A percentile compares a stretch with the other conserved stretches of the same genome.
phyloP scores from a whole-genome alignment of 495 filamentous ascomycete species.

The Hypoxylon lienhwacheense region DNA sequence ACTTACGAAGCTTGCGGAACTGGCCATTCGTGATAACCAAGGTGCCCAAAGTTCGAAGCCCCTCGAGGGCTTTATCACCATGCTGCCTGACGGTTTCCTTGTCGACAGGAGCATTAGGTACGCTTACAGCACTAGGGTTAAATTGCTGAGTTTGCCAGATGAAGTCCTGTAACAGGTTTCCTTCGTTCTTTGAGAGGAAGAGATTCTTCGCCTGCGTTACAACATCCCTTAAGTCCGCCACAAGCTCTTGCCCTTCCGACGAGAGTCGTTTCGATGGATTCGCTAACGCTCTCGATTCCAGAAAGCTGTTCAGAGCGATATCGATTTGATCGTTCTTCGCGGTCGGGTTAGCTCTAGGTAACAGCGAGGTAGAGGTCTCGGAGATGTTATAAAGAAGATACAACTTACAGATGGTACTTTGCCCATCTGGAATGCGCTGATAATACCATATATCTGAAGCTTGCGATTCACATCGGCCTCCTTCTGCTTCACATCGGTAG shows the following conservation, averaged over 20 bases:
- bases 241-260: conserved; percentile 72
- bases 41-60: conserved; percentile 85
- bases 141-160: conserved; percentile 89
- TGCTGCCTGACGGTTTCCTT: conserved; percentile 79
- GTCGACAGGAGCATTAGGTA: conserved; percentile 66
- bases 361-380: background rate
- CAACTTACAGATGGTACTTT: conserved; percentile 87
- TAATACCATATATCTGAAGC: conserved; percentile 92
- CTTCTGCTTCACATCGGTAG: conserved; percentile 62
- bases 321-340: conserved; percentile 88
- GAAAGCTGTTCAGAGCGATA: conserved; percentile 82
- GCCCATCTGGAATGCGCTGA: conserved; percentile 81
- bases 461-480: conserved; percentile 82
- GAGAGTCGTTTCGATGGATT: conserved; percentile 80
- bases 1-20: conserved; percentile 89
- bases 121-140: conserved; percentile 57
- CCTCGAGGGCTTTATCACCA: conserved; percentile 75
- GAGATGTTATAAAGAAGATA: background rate
- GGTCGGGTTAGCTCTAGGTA: conserved; percentile 35
- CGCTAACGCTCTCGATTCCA: conserved; percentile 65
- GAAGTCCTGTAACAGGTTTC: conserved; percentile 92
- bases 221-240: conserved; percentile 76
- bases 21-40: conserved; percentile 94
- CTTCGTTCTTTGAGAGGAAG: conserved; percentile 93
- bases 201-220: conserved; percentile 86